Base-by-base conservation (phyloP, 2,329 filamentous ascomycete genomes). In the Penicillium concentricum region DNA sequence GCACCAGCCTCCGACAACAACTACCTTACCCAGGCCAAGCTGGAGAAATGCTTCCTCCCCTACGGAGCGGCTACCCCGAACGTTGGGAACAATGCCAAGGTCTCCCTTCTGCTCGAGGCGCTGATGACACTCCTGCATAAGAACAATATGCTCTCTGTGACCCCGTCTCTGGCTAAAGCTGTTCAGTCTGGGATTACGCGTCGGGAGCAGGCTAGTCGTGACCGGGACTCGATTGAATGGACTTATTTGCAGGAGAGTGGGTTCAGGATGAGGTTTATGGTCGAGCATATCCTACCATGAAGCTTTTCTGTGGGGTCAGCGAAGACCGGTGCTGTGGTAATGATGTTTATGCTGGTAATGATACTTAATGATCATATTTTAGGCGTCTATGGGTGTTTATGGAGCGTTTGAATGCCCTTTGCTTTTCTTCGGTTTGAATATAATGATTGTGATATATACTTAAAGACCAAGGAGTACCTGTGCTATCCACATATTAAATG, bases 11-110 rank as follows among this genome's bases (percentile, higher is more conserved):
- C 72, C 34, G 71, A 74, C 4, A 73, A 76, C 10, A 71, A 76
- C 26, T 74, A 72, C n/a, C 69, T 87, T 20, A 79, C 72, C 5
- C 79, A 82, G 59, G 47, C 68, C 0, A 79, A 81, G 16, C 74
- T 87, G 20, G 79, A 84, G 58, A 61, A 78, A 42, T 87, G 86
- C 66, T 92, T 86, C 69, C 79, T 91, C 2, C 84, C 84, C 0
- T 86, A 82, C 61, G 79, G 87, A 0, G 88, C 90, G 1, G 86
- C 84, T 57, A 84, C 81, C 0, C 77, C 82, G 15, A 80, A 79
- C 7, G 72, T 82, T 0, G 81, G 84, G 20, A 88, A 91, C 60
- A 92, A 94, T 64, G 86, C 87, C 28, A 89, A 89, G 69, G 79
- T 92, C 37, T 87, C 87, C 2, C 73, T 92, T 10, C 72, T 89